These are phyloP conservation scores for Simplicillium aogashimaense DNA, from an alignment of 2,329 filamentous ascomycete genomes.

Conservation along the genomic window DNA sequence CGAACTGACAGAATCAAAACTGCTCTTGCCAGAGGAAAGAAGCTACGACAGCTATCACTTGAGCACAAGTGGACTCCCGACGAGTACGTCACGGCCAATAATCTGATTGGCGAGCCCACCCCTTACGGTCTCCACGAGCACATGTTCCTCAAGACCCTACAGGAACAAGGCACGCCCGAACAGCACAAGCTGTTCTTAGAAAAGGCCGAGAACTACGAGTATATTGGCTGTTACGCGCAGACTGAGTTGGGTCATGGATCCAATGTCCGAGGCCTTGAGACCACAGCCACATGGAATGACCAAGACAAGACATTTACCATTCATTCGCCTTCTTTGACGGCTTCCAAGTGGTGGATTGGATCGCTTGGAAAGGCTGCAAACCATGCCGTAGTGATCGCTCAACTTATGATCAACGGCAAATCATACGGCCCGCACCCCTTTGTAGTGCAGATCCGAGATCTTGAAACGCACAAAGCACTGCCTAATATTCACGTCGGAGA, in stretches of 20 bases:
- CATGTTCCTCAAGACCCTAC: conserved; percentile 45
- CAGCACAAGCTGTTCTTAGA: conserved; percentile 67
- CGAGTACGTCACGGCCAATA: conserved; percentile 54
- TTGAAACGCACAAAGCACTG: conserved; percentile 59
- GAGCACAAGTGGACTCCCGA: conserved; percentile 60
- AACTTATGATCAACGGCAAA: conserved; percentile 60
- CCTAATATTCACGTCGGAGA: conserved; percentile 66
- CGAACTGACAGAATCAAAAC: conserved; percentile 59
- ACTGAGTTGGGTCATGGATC: conserved; percentile 73
- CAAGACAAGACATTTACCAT: conserved; percentile 66
- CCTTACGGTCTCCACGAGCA: conserved; percentile 60
- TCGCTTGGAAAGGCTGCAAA: conserved; percentile 68
- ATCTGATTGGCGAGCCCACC: conserved; percentile 62
- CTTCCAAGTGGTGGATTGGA: conserved; percentile 81
- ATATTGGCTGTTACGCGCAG: conserved; percentile 72
- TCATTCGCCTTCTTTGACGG: conserved; percentile 63
- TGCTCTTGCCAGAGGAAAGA: conserved; percentile 61
- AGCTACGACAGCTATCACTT: conserved; percentile 53
- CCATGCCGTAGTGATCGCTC: conserved; percentile 70
- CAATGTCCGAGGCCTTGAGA: conserved; percentile 65
- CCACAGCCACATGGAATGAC: conserved; percentile 63
- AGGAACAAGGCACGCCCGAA: conserved; percentile 61
- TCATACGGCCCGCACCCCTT: conserved; percentile 68
- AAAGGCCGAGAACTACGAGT: conserved; percentile 57
- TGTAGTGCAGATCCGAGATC: conserved; percentile 62